phyloP scores from a whole-genome alignment of 2,329 filamentous ascomycete species.

The Apiospora pterosperma region DNA sequence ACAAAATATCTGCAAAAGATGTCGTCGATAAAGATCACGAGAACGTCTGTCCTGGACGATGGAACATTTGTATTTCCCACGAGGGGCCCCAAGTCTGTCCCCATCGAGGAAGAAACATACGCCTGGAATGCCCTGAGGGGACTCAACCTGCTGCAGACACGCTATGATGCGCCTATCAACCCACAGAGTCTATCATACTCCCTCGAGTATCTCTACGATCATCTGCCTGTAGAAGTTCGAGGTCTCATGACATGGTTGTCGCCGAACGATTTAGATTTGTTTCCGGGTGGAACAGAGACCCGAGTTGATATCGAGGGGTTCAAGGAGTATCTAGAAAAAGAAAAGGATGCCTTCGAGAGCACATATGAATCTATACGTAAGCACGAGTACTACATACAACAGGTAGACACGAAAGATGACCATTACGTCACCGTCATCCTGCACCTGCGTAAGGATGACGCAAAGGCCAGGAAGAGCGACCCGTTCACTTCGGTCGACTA shows the following conservation, averaged over 20 bases:
- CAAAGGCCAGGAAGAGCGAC: neutral
- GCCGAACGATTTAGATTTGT: neutral
- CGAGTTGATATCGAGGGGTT: neutral
- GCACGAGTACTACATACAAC: neutral
- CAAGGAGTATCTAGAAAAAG: neutral
- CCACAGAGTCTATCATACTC: neutral
- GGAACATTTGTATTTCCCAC: neutral
- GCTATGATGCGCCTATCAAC: neutral
- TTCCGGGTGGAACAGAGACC: neutral
- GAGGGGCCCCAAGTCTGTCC: neutral
- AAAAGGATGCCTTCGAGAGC: neutral
- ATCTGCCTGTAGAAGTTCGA: neutral
- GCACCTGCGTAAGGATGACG: neutral
- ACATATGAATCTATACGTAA: neutral
- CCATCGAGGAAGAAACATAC: neutral
- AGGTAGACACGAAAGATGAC: neutral
- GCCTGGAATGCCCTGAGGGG: neutral
- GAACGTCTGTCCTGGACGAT: neutral
- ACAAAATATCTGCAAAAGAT: neutral
- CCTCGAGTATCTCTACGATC: neutral
- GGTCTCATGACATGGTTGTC: neutral
- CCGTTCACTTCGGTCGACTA: neutral
- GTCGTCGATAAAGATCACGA: neutral
- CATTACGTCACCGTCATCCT: slow-evolving; percentile 2
- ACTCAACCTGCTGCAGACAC: neutral